Evolutionary conservation across 2,329 filamentous ascomycete species (phyloP), one percentile per base, ranked within the genome.

Genomic region (Boeremia lycopersici): DNA sequence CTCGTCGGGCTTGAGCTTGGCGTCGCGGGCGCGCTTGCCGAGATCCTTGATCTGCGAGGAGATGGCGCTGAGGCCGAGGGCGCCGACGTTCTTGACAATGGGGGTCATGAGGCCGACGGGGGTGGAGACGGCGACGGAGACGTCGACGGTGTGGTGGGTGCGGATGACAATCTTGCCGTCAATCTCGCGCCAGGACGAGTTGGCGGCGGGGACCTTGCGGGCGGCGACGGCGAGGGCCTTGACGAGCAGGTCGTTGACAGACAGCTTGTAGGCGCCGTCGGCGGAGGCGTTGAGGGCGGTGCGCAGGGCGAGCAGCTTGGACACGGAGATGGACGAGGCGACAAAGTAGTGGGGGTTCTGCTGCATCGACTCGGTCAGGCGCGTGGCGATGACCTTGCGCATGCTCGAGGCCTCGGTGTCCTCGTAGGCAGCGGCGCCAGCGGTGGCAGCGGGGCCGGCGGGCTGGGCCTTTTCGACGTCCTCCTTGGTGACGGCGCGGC

Each of bases 281-380:
- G 91, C 83, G 11, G 90, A 88, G 74, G 87, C 86, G 82, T 99
- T 99, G 65, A 99, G 86, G 55, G 93, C 92, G 79, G 91, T 86
- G 72, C 95, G 92, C 69, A 99, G 92, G 84, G 97, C 98, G 72
- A 96, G 82, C 43, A 99, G 90, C 86, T 98, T 98, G 77, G 83
- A 85, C 62, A 99, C 95, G 54, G 93, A 98, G 74, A 99, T 85
- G 67, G 86, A 87, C 70, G 91, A 89, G 69, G 91, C 91, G 71
- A 99, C 93, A 76, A 93, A 99, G 86, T 96, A 99, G 85, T 98
- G 95, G 57, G 95, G 95, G 85, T 97, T 98, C 79, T 93, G 88
- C 78, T 90, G 86, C 77, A 91, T 85, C 38, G 93, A 98, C 81
- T 96, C 85, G 72, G 88, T 88, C 56, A 99, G 89, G 68, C 95